Evolutionary conservation across 2,329 filamentous ascomycete genomes (phyloP), one percentile per base, ranked within the genome.

Genomic region (Arthrobotrys pseudoclavata): DNA sequence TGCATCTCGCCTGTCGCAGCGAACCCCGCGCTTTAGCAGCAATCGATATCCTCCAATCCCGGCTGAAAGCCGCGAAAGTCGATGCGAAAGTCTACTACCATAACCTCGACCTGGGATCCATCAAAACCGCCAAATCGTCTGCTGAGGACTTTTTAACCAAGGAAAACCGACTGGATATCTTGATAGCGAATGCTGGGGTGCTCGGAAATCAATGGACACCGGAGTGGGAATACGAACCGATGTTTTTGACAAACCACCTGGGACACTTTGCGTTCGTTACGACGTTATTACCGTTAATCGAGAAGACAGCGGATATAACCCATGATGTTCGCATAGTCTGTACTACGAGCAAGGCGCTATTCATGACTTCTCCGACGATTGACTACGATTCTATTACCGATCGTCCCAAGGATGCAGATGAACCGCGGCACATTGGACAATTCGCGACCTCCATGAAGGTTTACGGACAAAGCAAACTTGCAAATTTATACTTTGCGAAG

Each of bases 201-300:
- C 86, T 79, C 4, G 64, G 87, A 84, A 84, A 83, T 0, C 79
- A 79, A 18, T 83, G 84, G 3, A 81, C 84, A 0, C 82, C 50
- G 15, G 74, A 77, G 9, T 61, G 75, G 1, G 86, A 86, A 13
- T 87, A 86, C 71, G 87, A 88, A 79, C 79, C 85, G 9, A 84
- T 87, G 74, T 86, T 87, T 72, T 86, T 84, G 0, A 86, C 84
- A 1, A 88, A 88, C 69, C 85, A 87, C 80, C 79, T 87, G 45
- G 86, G 86, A 15, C 86, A 87, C 64, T 85, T 86, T 4, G 83
- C 86, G 1, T 82, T 87, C 12, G 81, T 84, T 1, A 84, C 83
- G 5, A 80, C 80, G 1, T 72, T 85, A 1, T 60, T 82, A 4
- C 80, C 80, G 15, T 26, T 80, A 13, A 45, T 81, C 15, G 75